Evolutionary conservation across 306 rosid genomes (phyloP), one percentile per base, ranked within the genome.

Genomic region (Clitoria ternatea): DNA sequence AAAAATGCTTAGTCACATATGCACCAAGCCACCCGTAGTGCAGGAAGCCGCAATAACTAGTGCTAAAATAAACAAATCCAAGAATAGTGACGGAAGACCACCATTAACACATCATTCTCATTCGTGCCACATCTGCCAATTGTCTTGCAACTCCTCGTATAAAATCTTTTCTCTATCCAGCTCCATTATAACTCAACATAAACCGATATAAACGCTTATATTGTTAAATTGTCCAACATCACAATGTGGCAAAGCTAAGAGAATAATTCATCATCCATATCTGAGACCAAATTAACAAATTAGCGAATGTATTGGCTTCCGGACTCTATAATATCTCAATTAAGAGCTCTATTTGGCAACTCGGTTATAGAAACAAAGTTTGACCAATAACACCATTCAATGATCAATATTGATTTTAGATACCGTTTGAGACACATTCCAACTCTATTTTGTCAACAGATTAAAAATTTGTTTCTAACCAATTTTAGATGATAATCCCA

Each of bases 51-150:
- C 47, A 11, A 36, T 24, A 48, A 54, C 8, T 6, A 6, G 47
- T 66, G 18, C 55, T 68, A n/a, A 22, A 59, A 47, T 66, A 30
- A 42, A 70, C 49, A 17, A 70, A n/a, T 55, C 56, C 56, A 2
- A 4, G 11, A 19, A 26, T 18, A 49, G 50, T 23, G 30, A 30
- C 18, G 0, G 37, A 5, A 24, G 14, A 17, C 24, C 66, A 56
- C 57, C 45, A 19, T 45, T 6, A n/a, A n/a, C n/a, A n/a, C n/a
- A n/a, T n/a, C n/a, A n/a, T n/a, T n/a, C n/a, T n/a, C n/a, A n/a
- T n/a, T n/a, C n/a, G n/a, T n/a, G n/a, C n/a, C n/a, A n/a, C 44
- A 37, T 32, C 44, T 20, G 40, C 78, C 18, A 39, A 13, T 6
- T 8, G 39, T 52, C 17, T 14, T 49, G 23, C 47, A n/a, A 14